phyloP scores from a whole-genome alignment of 331 rosid genomes.

The Acacia concinna region DNA sequence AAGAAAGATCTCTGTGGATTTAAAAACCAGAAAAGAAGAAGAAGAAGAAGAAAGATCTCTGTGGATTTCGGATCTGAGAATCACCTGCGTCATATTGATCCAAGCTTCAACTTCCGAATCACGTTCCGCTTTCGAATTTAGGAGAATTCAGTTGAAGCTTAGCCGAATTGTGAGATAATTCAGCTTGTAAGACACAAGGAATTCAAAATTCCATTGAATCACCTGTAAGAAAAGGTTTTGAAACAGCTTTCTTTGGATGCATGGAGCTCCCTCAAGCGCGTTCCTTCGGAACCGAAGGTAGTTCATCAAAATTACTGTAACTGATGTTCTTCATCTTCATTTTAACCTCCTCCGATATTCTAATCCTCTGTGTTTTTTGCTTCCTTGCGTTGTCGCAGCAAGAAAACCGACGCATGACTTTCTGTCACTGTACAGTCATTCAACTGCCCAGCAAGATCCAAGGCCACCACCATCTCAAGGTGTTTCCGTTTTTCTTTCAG shows the following conservation, averaged over 20 bases:
- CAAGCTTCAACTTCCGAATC: slow-evolving; percentile 18
- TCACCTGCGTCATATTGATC: slow-evolving; percentile 12
- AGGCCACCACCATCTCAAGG: slow-evolving; percentile 89
- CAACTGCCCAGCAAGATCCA: slow-evolving; percentile 83
- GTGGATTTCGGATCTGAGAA: slow-evolving; percentile 48
- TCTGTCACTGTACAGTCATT: slow-evolving; percentile 78
- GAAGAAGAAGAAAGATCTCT: slow-evolving; percentile 15
- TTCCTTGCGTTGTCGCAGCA: slow-evolving; percentile 29
- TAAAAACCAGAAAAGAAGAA: too few relatives aligned
- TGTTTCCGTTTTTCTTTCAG: slow-evolving; percentile 23
- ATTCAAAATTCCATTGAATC: slow-evolving; percentile 37
- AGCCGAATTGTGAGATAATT: slow-evolving; percentile 4
- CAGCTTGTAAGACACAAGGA: neutral
- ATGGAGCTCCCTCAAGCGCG: slow-evolving; percentile 97
- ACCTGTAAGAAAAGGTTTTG: neutral
- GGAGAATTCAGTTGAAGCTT: slow-evolving; percentile 20
- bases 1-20: too few relatives aligned
- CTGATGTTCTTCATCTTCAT: neutral
- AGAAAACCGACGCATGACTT: slow-evolving; percentile 90
- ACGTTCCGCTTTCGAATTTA: slow-evolving; percentile 12
- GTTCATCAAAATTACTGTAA: slow-evolving; percentile 18
- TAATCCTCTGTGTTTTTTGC: neutral
- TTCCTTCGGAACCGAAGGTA: slow-evolving; percentile 74
- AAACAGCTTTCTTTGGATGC: slow-evolving; percentile 26
- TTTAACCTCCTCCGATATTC: neutral